Percentiles rank a stretch among this genome's conserved stretches.
Conservation (phyloP, 768 basidiomycete genomes). For the Austroboletus eburneus region DNA sequence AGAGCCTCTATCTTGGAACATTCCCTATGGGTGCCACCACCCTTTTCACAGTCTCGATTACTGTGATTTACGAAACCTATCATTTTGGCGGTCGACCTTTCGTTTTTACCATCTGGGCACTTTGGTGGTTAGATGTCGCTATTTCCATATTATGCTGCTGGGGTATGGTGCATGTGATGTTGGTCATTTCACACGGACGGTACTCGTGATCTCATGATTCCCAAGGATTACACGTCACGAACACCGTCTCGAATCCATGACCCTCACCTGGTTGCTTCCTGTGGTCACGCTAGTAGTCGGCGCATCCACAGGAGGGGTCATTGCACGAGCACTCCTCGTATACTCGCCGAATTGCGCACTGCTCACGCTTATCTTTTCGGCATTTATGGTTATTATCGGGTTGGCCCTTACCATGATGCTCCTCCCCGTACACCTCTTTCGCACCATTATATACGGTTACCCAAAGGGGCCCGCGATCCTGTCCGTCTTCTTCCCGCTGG, state of each 20-base stretch:
- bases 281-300: slow-evolving; percentile 72
- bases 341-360: slow-evolving; percentile 48
- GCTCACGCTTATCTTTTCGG: slow-evolving; percentile 49
- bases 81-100: slow-evolving; percentile 49
- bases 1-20: slow-evolving; percentile 46
- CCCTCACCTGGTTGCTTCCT: slow-evolving; percentile 69
- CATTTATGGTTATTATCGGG: slow-evolving; percentile 54
- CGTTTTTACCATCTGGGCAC: slow-evolving; percentile 52
- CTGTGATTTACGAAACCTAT: slow-evolving; percentile 41
- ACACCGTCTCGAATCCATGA: slow-evolving; percentile 54
- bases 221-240: slow-evolving; percentile 54
- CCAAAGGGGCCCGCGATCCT: slow-evolving; percentile 46
- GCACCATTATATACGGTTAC: slow-evolving; percentile 54
- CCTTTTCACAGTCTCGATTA: slow-evolving; percentile 48
- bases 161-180: slow-evolving; percentile 66
- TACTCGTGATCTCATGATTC: slow-evolving; percentile 6
- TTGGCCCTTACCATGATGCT: slow-evolving; percentile 62
- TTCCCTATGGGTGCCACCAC: slow-evolving; percentile 62
- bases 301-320: slow-evolving; percentile 59
- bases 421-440: slow-evolving; percentile 57
- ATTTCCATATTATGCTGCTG: slow-evolving; percentile 58
- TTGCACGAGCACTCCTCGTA: slow-evolving; percentile 46
- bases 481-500: slow-evolving; percentile 67
- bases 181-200: slow-evolving; percentile 26
- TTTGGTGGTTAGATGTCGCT: slow-evolving; percentile 67